Percentiles rank a stretch among this genome's conserved stretches.
Conservation (phyloP, 2,329 filamentous ascomycete species). For the Exophiala sideris region DNA sequence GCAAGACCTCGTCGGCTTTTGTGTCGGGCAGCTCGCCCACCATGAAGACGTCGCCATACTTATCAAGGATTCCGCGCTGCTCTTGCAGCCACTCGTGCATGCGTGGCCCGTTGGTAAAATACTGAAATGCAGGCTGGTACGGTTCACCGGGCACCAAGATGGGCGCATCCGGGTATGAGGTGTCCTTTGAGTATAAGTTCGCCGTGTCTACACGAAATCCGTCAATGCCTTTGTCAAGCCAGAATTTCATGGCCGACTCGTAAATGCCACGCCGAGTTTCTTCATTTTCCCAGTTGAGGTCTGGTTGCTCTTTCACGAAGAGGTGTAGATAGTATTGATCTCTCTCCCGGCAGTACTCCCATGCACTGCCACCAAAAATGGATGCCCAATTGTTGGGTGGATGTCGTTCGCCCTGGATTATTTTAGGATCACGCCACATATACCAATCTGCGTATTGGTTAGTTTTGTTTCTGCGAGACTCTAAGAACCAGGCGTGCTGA, state of each 20-base stretch:
- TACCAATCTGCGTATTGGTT: conserved; percentile 61
- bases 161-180: conserved; percentile 33
- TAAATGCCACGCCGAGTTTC: conserved; percentile 64
- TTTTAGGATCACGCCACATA: conserved; percentile 60
- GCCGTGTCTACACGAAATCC: conserved; percentile 62
- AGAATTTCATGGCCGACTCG: conserved; percentile 67
- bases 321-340: conserved; percentile 68
- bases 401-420: conserved; percentile 53
- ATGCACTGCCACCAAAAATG: conserved; percentile 38
- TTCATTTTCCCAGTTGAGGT: conserved; percentile 73
- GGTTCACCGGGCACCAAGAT: conserved; percentile 39
- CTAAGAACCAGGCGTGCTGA: conserved; percentile 57
- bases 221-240: conserved; percentile 67
- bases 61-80: conserved; percentile 51
- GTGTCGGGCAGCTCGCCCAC: conserved; percentile 58
- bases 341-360: conserved; percentile 27
- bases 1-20: conserved; percentile 49
- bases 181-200: conserved; percentile 29
- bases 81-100: conserved; percentile 58
- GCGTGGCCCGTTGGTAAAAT: conserved; percentile 54
- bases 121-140: conserved; percentile 51
- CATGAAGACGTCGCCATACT: conserved; percentile 58
- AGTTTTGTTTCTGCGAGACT: conserved; percentile 41
- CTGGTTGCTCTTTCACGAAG: conserved; percentile 69
- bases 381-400: conserved; percentile 58